Base-by-base conservation (phyloP, 2,329 filamentous ascomycete genomes). In the Colletotrichum spaethianum region DNA sequence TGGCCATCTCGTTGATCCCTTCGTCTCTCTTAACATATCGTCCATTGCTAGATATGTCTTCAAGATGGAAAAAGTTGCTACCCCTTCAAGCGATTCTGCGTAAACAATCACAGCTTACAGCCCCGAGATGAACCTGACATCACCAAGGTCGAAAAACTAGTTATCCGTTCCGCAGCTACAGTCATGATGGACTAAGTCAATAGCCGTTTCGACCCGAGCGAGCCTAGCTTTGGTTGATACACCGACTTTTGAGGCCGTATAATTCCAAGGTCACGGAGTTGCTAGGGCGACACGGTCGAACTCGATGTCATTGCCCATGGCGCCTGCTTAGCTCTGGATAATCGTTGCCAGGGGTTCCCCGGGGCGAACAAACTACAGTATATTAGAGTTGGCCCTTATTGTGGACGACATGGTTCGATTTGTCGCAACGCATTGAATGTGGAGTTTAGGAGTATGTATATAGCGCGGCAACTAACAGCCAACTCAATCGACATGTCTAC, bases 41-140 rank as follows among this genome's bases (percentile, higher is more conserved):
- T n/a, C n/a, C n/a, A n/a, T n/a, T n/a, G n/a, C n/a, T n/a, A 95
- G 95, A 83, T 95, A 95, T 79, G 93, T 96, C n/a, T 91, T 94
- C 80, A 96, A 96, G 85, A 87, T 94, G 68, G 93, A 93, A 0
- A 87, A 96, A 40, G 86, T 96, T 77, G 98, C 96, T 98, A 4
- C 90, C 95, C 73, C 95, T 96, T 0, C 93, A 95, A 75, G 86
- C 93, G 55, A 86, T 95, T 85, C n/a, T 98, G 33, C 85, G 89
- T 44, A 88, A 92, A 46, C 92, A 88, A 92, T 44, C 92, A 92
- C 56, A 90, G 91, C 0, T 84, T 98, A 79, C 83, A 98, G 57
- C 96, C 96, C 0, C 83, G 87, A 67, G 62, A 66, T 23, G 62
- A 63, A n/a, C 12, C 11, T n/a, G 31, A 53, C 12, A 4, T 62